These are phyloP conservation scores for Umbilicus rupestris DNA, from an alignment of 164 flowering plant species.

Conservation along the genomic window DNA sequence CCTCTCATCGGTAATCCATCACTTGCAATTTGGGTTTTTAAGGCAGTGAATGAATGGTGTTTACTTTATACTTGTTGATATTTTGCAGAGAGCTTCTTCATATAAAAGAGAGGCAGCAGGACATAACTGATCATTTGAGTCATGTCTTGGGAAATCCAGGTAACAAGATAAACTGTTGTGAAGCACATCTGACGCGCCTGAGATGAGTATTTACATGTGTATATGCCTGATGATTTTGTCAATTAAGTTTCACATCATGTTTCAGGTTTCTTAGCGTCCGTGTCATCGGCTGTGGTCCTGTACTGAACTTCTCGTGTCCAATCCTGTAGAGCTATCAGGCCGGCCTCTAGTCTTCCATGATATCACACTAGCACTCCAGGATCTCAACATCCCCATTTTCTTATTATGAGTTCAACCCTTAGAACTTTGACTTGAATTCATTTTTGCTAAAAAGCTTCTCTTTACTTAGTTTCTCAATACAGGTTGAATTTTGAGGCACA, in stretches of 20 bases:
- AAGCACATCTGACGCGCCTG: no score
- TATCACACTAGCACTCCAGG: slow-evolving; percentile 27
- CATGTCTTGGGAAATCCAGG: slow-evolving; percentile 39
- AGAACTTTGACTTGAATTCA: neutral
- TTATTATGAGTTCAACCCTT: slow-evolving; percentile 17
- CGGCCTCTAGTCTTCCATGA: slow-evolving; percentile 36
- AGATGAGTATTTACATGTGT: no score
- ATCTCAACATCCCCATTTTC: slow-evolving; percentile 24
- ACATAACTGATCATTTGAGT: slow-evolving; percentile 31
- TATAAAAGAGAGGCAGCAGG: slow-evolving; percentile 50
- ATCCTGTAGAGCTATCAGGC: slow-evolving; percentile 38
- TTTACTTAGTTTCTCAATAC: neutral
- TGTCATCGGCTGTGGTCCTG: slow-evolving; percentile 32
- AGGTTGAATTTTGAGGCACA: neutral
- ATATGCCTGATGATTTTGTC: no score
- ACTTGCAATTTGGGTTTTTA: slow-evolving; percentile 10
- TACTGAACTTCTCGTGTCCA: slow-evolving; percentile 33
- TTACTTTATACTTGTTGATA: no score
- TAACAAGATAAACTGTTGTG: no score
- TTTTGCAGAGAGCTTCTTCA: slow-evolving; percentile 54
- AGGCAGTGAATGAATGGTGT: neutral
- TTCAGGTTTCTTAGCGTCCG: slow-evolving; percentile 24
- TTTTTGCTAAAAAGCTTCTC: neutral
- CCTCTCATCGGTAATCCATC: no score
- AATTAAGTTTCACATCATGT: no score